Evolutionary conservation across 345 rosid species (phyloP).

Genomic region (Gossypium australe): DNA sequence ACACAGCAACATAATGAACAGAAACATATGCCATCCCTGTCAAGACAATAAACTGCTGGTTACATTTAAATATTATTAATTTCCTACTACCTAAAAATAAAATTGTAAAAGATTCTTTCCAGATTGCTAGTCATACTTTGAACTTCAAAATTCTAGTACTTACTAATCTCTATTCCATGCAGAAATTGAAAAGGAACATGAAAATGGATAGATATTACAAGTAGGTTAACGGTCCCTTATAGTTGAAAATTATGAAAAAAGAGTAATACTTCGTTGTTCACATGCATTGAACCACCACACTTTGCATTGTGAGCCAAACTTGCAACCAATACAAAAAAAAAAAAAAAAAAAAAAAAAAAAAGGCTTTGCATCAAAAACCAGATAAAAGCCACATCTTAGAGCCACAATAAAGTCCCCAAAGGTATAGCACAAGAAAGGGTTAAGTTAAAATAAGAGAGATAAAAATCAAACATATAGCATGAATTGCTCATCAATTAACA

Average conservation of each 20-base stretch:
- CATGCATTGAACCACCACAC: neutral
- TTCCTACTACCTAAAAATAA: neutral
- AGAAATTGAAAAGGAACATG: neutral
- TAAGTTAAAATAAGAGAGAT: neutral
- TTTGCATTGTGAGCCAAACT: neutral
- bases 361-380: neutral
- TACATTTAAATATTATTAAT: neutral
- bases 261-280: neutral
- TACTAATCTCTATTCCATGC: neutral
- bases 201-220: neutral
- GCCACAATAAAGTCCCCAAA: neutral
- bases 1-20: neutral
- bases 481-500: slow-evolving; percentile 4
- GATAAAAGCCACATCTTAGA: neutral
- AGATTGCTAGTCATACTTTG: neutral
- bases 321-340: neutral
- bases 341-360: neutral
- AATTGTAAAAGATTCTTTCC: neutral
- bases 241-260: neutral
- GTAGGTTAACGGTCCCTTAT: neutral
- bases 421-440: neutral
- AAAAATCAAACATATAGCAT: neutral
- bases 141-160: neutral
- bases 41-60: neutral
- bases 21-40: neutral